Base-by-base conservation (phyloP, 371 early-diverging fungal species). In the Actinomucor elegans region DNA sequence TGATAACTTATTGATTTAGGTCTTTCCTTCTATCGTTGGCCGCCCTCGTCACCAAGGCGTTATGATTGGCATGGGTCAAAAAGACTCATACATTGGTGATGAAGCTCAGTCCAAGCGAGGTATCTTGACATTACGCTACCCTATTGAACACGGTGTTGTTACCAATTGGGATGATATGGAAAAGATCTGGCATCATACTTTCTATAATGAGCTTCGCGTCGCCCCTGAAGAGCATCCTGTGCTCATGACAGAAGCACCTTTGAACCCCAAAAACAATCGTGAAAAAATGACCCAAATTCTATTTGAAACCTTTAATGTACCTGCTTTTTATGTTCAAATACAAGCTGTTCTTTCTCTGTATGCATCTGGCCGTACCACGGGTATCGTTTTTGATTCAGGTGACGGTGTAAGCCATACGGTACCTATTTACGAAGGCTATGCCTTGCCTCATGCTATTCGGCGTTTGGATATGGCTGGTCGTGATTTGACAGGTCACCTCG, bases 91-190 rank as follows among this genome's bases (percentile, higher is more conserved):
- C 73, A 98, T 99, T 64, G 99, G 99, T 81, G 99, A 99, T 75
- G 99, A 99, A 83, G 99, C 99, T 41, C 99, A 99, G 80, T 93
- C 96, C 67, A 97, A 99, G 89, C 86, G 99, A 77, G 99, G 99
- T 89, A 96, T 99, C 69, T 84, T 99, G 57, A 93, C 97, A 37
- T 90, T 99, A 57, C 97, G 94, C 78, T 99, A 99, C 77, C 99
- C 99, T 56, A 99, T 99, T 77, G 99, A 99, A 79, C 99, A 99
- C 88, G 99, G 99, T 84, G 98, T 99, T 75, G 99, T 99, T 32
- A 97, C 93, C 83, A 97, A 99, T 94, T 99, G 99, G 99, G 99
- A 99, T 69, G 97, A 98, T 73, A 99, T 99, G 99, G 99, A 99
- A 84, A 99, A 99, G 85, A 99, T 99, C 73, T 99, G 99, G 96